These are phyloP conservation scores for Saccharomycopsis synnaedendra DNA, from an alignment of 805 yeast genomes.

Conservation along the genomic window DNA sequence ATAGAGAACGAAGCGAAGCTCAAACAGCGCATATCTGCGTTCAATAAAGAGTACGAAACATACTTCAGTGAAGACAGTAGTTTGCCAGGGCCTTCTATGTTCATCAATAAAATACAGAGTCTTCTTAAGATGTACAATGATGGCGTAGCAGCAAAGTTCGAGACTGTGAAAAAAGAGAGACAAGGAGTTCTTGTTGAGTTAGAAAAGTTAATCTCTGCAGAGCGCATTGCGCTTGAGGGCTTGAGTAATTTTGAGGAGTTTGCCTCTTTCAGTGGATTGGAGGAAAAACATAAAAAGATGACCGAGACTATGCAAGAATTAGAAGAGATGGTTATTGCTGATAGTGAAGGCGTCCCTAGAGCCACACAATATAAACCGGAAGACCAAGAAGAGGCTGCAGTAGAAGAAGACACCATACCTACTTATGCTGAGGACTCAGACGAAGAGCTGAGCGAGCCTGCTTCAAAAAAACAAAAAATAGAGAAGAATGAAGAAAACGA, in stretches of 20 bases:
- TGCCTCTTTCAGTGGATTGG: conserved; percentile 19
- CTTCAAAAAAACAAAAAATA: background rate
- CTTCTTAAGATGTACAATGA: conserved; percentile 14
- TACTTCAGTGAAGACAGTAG: conserved; percentile 22
- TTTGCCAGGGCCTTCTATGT: conserved; percentile 23
- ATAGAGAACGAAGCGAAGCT: background rate
- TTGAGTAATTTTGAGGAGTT: conserved; percentile 2
- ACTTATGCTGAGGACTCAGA: background rate
- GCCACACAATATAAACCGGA: background rate
- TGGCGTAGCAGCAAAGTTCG: conserved; percentile 1
- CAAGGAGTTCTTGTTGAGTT: conserved; percentile 3
- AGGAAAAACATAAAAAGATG: conserved; percentile 21
- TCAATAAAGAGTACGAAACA: conserved; percentile 19
- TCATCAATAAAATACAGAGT: conserved; percentile 19
- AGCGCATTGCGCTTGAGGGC: background rate
- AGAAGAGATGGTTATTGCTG: conserved; percentile 16
- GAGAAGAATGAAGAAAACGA: background rate
- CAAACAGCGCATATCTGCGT: conserved; percentile 12
- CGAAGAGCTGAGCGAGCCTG: background rate
- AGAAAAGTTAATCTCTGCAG: conserved; percentile 2
- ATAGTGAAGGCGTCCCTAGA: background rate
- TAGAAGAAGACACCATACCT: background rate
- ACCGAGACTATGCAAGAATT: conserved; percentile 22
- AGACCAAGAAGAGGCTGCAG: conserved; percentile 1
- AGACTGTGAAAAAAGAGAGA: background rate